Base-by-base conservation (phyloP, 2,329 filamentous ascomycete species). In the Dryadomyces quercivorus region DNA sequence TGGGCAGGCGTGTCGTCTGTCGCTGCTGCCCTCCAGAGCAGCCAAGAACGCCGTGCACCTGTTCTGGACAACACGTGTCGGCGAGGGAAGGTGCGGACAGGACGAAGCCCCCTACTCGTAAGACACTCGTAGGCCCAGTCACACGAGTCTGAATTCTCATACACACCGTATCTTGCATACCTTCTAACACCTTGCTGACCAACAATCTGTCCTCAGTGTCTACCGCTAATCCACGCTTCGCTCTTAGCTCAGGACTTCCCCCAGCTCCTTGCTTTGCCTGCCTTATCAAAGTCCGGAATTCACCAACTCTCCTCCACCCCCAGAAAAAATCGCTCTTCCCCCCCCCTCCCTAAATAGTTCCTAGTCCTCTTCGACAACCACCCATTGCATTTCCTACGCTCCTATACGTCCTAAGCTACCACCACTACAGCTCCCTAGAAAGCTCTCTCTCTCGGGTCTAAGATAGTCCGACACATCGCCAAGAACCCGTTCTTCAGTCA, bases 381-480 rank as follows among this genome's bases (percentile, higher is more conserved):
- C 26, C 26, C 26, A 40, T 40, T 40, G n/a, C n/a, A n/a, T n/a
- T 40, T 40, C 36, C 36, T 12, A 13, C 36, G 10, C 36, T 16
- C 36, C 10, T 40, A 12, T 16, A 13, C 36, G 36, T 40, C 36
- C 15, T 40, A 12, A 13, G 10, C 36, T 12, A 40, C 10, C 36
- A 40, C 4, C 36, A 3, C 15, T 40, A 3, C 36, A 3, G 15
- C 36, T 16, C 36, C 34, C 36, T 40, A 40, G 10, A 40, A 16
- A 40, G 15, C 36, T 13, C 12, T 12, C 36, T 16, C 6, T 8
- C 54, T 58, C 56, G 54, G 58, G 42, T 52, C 43, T 53, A 53
- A 48, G 44, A 59, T 51, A 55, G 52, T 49, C 53, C 57, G 55
- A 55, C 44, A 52, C 52, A 12, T 31, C 26, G 26, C 8, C 26